Conservation (phyloP, 1,284 basidiomycete genomes). For the Schizophyllum commune region DNA sequence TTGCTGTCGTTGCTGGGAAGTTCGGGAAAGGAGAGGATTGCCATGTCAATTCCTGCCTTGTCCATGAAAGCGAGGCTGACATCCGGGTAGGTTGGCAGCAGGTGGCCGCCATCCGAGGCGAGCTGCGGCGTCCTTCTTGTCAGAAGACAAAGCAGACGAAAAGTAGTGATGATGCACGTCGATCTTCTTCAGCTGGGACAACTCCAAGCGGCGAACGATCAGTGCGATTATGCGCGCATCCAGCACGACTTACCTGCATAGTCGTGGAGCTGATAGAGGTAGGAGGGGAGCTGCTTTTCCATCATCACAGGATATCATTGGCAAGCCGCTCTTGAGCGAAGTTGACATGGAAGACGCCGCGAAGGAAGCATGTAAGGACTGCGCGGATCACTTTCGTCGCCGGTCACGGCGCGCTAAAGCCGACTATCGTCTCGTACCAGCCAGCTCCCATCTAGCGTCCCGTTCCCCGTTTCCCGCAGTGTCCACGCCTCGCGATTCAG, state of each 20-base stretch:
- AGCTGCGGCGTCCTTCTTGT: slow-evolving; percentile 36
- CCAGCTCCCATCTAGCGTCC: slow-evolving; percentile 20
- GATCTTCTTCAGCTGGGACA: slow-evolving; percentile 21
- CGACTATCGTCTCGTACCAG: slow-evolving; percentile 9
- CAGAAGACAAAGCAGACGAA: slow-evolving; percentile 28
- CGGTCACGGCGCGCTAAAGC: too few species aligned
- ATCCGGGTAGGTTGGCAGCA: slow-evolving; percentile 49
- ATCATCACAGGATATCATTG: too few species aligned
- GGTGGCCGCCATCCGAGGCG: slow-evolving; percentile 54
- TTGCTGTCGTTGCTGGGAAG: slow-evolving; percentile 34
- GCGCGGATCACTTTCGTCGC: too few species aligned
- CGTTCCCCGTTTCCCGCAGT: slow-evolving; percentile 18
- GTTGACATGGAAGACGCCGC: too few species aligned
- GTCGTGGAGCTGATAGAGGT: background rate
- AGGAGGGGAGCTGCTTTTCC: too few species aligned
- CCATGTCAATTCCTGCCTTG: slow-evolving; percentile 40
- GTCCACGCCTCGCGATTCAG: slow-evolving; percentile 19
- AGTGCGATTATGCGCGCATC: background rate
- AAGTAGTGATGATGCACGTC: slow-evolving; percentile 73
- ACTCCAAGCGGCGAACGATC: background rate
- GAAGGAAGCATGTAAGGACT: too few species aligned
- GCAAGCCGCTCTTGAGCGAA: too few species aligned
- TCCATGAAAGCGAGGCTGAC: slow-evolving; percentile 55
- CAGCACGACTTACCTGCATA: background rate
- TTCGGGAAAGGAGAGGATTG: slow-evolving; percentile 61